These are phyloP conservation scores for Verticillium alfalfae DNA, from an alignment of 2,329 filamentous ascomycete genomes.

Conservation along the genomic window DNA sequence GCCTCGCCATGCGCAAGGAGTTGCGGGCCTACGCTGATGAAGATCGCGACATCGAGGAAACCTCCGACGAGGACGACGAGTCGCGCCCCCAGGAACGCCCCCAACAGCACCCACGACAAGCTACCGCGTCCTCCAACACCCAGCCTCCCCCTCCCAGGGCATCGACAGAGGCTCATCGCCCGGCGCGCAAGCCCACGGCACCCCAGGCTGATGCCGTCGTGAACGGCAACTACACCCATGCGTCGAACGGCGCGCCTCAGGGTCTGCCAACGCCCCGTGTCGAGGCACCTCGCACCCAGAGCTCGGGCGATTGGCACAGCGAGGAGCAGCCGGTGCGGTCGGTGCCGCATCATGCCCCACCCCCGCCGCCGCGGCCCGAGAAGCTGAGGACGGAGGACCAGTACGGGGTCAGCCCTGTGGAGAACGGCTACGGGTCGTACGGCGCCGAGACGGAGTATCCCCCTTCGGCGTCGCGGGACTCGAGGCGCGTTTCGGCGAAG, in stretches of 20 bases:
- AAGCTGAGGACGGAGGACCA: constrained; percentile 21
- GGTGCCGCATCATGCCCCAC: constrained; percentile 16
- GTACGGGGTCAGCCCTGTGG: constrained; percentile 4
- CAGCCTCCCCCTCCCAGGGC: not conserved
- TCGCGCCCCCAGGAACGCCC: not conserved
- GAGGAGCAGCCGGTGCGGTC: constrained; percentile 15
- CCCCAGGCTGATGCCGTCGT: not conserved
- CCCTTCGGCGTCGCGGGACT: constrained; percentile 1
- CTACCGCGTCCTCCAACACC: not conserved
- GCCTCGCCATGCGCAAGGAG: constrained; percentile 47
- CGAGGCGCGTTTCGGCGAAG: constrained; percentile 9
- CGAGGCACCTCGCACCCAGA: constrained; percentile 6
- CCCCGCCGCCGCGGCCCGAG: constrained; percentile 24
- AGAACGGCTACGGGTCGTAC: constrained; percentile 6
- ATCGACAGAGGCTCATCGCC: not conserved
- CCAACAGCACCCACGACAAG: not conserved
- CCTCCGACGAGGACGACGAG: constrained; percentile 16
- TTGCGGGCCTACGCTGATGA: constrained; percentile 28
- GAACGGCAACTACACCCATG: constrained; percentile 6
- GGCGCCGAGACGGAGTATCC: constrained; percentile 1
- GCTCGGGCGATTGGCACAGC: constrained; percentile 5
- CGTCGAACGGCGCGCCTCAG: not conserved
- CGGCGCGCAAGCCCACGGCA: not conserved
- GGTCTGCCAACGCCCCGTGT: constrained; percentile 5
- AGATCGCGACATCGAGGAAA: constrained; percentile 15